Evolutionary conservation across 1,284 basidiomycete species (phyloP).

Genomic region (Apiotrichum veenhuisii): DNA sequence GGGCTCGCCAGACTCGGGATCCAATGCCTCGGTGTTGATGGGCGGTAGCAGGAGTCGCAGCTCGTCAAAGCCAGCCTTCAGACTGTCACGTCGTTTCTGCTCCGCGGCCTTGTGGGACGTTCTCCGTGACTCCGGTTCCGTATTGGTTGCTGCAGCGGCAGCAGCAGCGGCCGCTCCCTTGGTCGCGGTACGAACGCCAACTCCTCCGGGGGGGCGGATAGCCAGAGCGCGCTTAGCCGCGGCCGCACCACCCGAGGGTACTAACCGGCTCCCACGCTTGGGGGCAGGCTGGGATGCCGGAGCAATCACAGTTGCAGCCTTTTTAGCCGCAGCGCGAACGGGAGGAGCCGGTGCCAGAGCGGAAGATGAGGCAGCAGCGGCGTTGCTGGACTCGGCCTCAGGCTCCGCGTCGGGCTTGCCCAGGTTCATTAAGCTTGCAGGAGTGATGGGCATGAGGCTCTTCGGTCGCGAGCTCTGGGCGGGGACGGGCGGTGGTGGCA

Average conservation of each 20-base stretch:
- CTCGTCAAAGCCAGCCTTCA: slow-evolving; percentile 95
- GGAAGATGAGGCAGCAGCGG: not conserved
- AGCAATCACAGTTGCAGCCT: slow-evolving; percentile 8
- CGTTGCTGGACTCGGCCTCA: not conserved
- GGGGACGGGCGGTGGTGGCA: slow-evolving; percentile 59
- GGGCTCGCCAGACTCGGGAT: slow-evolving; percentile 62
- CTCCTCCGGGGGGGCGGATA: slow-evolving; percentile 31
- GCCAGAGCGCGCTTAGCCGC: slow-evolving; percentile 38
- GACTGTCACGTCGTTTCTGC: slow-evolving; percentile 90
- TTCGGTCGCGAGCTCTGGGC: slow-evolving; percentile 20
- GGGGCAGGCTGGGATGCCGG: not conserved
- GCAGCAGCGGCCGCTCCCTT: slow-evolving; percentile 34
- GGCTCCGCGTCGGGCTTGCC: slow-evolving; percentile 44
- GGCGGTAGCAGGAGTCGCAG: slow-evolving; percentile 81
- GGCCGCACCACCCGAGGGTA: slow-evolving; percentile 13
- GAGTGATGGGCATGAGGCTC: slow-evolving; percentile 71
- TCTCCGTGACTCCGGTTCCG: slow-evolving; percentile 55
- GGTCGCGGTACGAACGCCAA: slow-evolving; percentile 34
- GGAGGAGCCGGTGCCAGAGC: slow-evolving; percentile 2
- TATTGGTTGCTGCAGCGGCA: slow-evolving; percentile 23
- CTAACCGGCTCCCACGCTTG: slow-evolving; percentile 19
- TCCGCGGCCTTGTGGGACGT: slow-evolving; percentile 96
- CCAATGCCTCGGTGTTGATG: slow-evolving; percentile 63
- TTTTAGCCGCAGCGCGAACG: slow-evolving; percentile 11
- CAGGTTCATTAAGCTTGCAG: slow-evolving; percentile 81